phyloP scores from a whole-genome alignment of 139 green algal genomes.

The Chlorella vulgaris region DNA sequence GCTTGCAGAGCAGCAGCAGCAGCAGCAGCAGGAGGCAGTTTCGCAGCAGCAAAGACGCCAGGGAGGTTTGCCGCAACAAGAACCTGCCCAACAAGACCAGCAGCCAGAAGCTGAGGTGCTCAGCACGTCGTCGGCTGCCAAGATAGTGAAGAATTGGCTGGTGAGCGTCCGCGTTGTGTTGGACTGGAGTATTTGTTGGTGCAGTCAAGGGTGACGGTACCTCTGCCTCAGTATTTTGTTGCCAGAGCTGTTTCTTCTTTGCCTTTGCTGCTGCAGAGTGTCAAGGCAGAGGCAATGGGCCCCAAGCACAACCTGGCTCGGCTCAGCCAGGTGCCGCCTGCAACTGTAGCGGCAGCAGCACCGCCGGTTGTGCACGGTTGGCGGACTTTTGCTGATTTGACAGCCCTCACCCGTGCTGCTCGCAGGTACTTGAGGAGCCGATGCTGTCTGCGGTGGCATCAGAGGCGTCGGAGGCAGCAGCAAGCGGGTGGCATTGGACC shows the following conservation, averaged over 20 bases:
- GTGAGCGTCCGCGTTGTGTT: slow-evolving; percentile 11
- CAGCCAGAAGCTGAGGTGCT: neutral
- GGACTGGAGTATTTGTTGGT: too few species aligned
- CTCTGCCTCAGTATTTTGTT: neutral
- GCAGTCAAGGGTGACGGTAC: neutral
- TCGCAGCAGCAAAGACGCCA: neutral
- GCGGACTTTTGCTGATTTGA: neutral
- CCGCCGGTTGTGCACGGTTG: neutral
- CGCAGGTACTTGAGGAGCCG: slow-evolving; percentile 60
- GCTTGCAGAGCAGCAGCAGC: neutral
- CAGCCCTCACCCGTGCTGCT: neutral
- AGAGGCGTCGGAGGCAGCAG: slow-evolving; percentile 54
- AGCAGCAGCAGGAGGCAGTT: neutral
- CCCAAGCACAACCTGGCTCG: slow-evolving; percentile 36
- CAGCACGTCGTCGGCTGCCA: neutral
- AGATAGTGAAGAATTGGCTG: slow-evolving; percentile 16
- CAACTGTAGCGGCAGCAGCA: neutral
- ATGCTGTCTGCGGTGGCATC: slow-evolving; percentile 55
- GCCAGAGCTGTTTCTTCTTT: neutral
- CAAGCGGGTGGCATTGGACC: slow-evolving; percentile 71
- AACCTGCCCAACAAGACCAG: neutral
- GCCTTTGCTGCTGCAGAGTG: neutral
- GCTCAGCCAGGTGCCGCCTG: slow-evolving; percentile 31
- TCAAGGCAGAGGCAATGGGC: slow-evolving; percentile 59
- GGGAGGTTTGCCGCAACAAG: neutral